Evolutionary conservation across 2,329 filamentous ascomycete genomes (phyloP).

Genomic region (Talaromyces sp.): DNA sequence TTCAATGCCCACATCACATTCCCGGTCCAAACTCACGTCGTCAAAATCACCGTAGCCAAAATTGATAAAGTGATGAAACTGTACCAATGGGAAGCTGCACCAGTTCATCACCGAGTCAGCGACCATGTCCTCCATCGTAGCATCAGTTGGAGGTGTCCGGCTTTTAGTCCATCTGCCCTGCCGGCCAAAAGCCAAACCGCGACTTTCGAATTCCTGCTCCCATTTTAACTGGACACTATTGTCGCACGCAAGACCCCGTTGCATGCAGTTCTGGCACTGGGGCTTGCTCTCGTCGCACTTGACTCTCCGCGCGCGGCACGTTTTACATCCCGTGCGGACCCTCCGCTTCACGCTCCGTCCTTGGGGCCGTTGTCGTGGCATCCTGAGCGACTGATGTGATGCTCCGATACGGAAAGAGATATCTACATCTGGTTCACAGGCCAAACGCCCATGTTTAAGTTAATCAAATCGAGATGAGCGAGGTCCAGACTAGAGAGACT

Average conservation of each 20-base stretch:
- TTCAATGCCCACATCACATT: conserved; percentile 18
- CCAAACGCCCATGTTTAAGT: not conserved
- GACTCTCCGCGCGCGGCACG: conserved; percentile 22
- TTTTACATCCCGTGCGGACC: conserved; percentile 16
- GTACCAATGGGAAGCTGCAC: conserved; percentile 17
- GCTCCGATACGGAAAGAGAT: not conserved
- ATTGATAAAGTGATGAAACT: conserved; percentile 16
- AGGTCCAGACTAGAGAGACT: not conserved
- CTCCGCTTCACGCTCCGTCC: conserved; percentile 9
- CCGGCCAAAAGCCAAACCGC: conserved; percentile 43
- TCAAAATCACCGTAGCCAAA: conserved; percentile 21
- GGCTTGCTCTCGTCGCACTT: conserved; percentile 26
- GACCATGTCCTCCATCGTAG: not conserved
- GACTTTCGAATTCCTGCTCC: conserved; percentile 41
- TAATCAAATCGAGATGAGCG: not conserved
- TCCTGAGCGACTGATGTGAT: not conserved
- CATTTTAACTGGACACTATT: conserved; percentile 30
- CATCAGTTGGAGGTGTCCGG: conserved; percentile 20
- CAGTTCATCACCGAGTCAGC: conserved; percentile 9
- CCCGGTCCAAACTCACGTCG: conserved; percentile 24
- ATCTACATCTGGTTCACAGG: not conserved
- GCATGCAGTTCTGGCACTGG: conserved; percentile 21
- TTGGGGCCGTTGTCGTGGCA: conserved; percentile 6
- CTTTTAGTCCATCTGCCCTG: conserved; percentile 42
- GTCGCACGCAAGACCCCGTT: conserved; percentile 21